Conservation (phyloP, 2,329 filamentous ascomycete genomes). For the Cladosporium sp. region DNA sequence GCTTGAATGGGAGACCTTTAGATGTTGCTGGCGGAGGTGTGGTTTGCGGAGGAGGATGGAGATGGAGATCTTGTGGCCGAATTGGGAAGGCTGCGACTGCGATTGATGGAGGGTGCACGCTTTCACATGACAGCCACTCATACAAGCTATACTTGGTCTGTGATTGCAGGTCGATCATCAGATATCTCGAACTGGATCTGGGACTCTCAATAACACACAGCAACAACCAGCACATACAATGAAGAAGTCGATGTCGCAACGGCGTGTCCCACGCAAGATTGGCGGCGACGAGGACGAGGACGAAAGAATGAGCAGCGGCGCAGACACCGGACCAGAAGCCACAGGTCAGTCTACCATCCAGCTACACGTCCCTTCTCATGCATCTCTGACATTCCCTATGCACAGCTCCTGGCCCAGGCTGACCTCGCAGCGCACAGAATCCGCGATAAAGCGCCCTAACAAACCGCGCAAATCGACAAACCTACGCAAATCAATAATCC, state of each 20-base stretch:
- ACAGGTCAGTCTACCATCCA: conserved; percentile 30
- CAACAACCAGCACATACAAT: conserved; percentile 42
- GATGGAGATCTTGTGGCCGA: conserved; percentile 6
- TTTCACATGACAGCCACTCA: conserved; percentile 7
- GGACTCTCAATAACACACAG: background rate
- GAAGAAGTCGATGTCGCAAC: conserved; percentile 58
- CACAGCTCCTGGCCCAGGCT: conserved; percentile 37
- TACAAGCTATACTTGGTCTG: background rate
- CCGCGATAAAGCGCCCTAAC: conserved; percentile 56
- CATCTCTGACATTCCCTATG: conserved; percentile 25
- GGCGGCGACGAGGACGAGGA: conserved; percentile 68
- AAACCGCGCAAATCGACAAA: conserved; percentile 71
- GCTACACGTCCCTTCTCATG: conserved; percentile 19
- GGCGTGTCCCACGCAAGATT: conserved; percentile 75
- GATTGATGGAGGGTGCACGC: background rate
- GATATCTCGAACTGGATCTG: background rate
- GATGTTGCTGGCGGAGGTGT: background rate
- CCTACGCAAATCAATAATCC: conserved; percentile 65
- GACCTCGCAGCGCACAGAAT: conserved; percentile 46
- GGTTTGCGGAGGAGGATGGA: conserved; percentile 3
- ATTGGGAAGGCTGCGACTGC: conserved; percentile 21
- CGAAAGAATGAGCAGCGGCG: conserved; percentile 28
- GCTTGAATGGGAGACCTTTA: background rate
- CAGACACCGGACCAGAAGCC: conserved; percentile 22
- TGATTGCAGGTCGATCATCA: background rate